Percentiles rank a stretch among this genome's conserved stretches.
Evolutionary conservation across 2,329 filamentous ascomycete genomes (phyloP).

Genomic region (Alternaria atra): DNA sequence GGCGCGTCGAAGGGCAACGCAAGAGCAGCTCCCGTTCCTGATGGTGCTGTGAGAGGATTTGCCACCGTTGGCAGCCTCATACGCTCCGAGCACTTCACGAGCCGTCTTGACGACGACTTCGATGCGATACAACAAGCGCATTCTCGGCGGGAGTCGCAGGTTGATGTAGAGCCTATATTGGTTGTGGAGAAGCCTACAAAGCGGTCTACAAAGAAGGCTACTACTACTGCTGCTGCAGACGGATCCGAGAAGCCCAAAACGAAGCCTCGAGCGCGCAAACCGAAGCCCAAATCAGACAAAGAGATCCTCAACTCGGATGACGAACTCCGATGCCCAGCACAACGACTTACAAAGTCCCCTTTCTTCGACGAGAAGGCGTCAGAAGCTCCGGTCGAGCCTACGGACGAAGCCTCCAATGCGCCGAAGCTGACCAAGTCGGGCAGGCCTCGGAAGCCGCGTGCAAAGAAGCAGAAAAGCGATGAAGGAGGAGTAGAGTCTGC

Average conservation of each 20-base stretch:
- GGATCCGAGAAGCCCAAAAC: constrained; percentile 29
- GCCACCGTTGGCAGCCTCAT: constrained; percentile 47
- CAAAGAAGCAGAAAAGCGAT: constrained; percentile 37
- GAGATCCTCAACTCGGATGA: constrained; percentile 24
- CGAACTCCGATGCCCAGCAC: constrained; percentile 21
- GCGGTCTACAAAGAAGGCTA: constrained; percentile 20
- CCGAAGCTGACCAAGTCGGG: constrained; percentile 31
- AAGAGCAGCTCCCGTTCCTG: constrained; percentile 37
- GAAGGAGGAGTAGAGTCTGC: constrained; percentile 19
- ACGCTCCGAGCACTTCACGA: constrained; percentile 39
- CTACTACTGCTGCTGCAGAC: constrained; percentile 3
- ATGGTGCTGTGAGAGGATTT: constrained; percentile 40
- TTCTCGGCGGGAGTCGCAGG: constrained; percentile 6
- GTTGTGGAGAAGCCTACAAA: constrained; percentile 30
- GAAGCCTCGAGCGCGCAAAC: constrained; percentile 38
- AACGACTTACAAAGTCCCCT: constrained; percentile 27
- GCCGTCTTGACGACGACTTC: constrained; percentile 24
- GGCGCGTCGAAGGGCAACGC: constrained; percentile 43
- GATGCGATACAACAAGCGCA: constrained; percentile 14
- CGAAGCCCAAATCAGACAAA: constrained; percentile 36
- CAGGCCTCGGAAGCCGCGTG: constrained; percentile 43
- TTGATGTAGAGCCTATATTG: background rate
- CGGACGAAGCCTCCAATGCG: constrained; percentile 8
- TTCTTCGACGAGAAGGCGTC: constrained; percentile 26
- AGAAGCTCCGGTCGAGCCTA: constrained; percentile 14